Percentiles rank a stretch among this genome's conserved stretches.
These are phyloP conservation scores for Aquilaria agallochum DNA, from an alignment of 441 rosid genomes.

Conservation along the genomic window DNA sequence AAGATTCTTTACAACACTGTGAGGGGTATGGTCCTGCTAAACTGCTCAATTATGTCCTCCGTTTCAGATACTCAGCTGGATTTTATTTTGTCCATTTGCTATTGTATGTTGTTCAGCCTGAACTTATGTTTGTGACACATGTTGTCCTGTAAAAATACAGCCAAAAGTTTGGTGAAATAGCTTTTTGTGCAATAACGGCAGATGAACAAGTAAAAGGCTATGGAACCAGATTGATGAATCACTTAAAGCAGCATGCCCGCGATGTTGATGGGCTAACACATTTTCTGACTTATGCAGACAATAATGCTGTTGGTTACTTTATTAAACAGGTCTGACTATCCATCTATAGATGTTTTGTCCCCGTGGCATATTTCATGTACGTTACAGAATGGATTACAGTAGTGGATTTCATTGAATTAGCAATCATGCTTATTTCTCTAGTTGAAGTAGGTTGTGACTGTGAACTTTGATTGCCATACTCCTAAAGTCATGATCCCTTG, in stretches of 20 bases:
- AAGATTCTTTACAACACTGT: neutral
- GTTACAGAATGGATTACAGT: neutral
- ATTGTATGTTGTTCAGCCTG: too few species aligned
- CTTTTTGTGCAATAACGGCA: slow-evolving; percentile 99
- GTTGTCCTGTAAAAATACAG: slow-evolving; percentile 34
- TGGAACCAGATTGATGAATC: slow-evolving; percentile 99
- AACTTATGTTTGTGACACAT: slow-evolving; percentile 9
- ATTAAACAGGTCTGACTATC: slow-evolving; percentile 76
- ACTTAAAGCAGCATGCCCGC: slow-evolving; percentile 95
- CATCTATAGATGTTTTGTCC: slow-evolving; percentile 6
- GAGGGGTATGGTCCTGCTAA: too few species aligned
- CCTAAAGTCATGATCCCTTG: too few species aligned
- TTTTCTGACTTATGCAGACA: slow-evolving; percentile 98
- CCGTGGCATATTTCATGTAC: slow-evolving; percentile 6
- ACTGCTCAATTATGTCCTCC: neutral
- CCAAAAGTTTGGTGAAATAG: slow-evolving; percentile 99
- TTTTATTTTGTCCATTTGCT: too few species aligned
- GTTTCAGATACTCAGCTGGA: neutral
- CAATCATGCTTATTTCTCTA: too few species aligned
- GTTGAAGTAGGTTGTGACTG: too few species aligned
- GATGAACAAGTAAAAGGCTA: slow-evolving; percentile 99
- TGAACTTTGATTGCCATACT: too few species aligned
- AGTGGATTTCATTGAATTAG: too few species aligned
- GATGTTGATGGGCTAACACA: slow-evolving; percentile 96
- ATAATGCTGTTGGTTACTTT: slow-evolving; percentile 98